Percentiles rank a stretch among this genome's conserved stretches.
Conservation (phyloP, 805 yeast species). For the Blastobotrys terrestris region DNA sequence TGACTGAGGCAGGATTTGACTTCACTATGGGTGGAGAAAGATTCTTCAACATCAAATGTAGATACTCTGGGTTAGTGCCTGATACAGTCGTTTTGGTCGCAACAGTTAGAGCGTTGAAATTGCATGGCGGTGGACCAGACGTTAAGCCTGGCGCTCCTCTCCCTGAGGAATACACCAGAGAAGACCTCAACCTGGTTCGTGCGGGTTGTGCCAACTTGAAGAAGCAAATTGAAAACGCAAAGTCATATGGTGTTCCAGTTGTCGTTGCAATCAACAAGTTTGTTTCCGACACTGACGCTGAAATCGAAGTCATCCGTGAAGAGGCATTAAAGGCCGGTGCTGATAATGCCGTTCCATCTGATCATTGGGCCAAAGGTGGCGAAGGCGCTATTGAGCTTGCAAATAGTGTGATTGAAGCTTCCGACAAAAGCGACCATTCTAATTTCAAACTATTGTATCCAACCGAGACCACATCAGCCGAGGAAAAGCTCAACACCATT, state of each 20-base stretch:
- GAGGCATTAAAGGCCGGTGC: conserved; percentile 92
- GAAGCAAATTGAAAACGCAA: conserved; percentile 84
- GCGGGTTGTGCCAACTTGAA: conserved; percentile 82
- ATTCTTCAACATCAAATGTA: conserved; percentile 90
- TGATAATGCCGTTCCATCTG: conserved; percentile 77
- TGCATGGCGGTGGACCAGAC: conserved; percentile 96
- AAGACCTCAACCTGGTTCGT: conserved; percentile 70
- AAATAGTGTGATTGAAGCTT: conserved; percentile 70
- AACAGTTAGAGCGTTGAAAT: conserved; percentile 92
- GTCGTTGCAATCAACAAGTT: conserved; percentile 91
- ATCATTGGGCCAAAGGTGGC: conserved; percentile 97
- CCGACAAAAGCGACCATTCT: conserved; percentile 26
- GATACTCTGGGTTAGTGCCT: conserved; percentile 82
- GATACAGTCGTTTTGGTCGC: conserved; percentile 92
- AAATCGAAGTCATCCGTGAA: conserved; percentile 69
- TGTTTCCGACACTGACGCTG: conserved; percentile 73
- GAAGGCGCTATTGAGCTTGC: conserved; percentile 82
- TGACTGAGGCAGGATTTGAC: conserved; percentile 98
- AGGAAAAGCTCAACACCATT: conserved; percentile 70
- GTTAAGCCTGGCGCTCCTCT: conserved; percentile 89
- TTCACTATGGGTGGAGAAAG: conserved; percentile 99
- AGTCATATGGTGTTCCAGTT: conserved; percentile 81
- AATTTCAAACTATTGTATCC: conserved; percentile 63
- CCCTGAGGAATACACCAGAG: conserved; percentile 74
- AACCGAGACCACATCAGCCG: conserved; percentile 59